Evolutionary conservation across 139 green algal species (phyloP), one percentile per base, ranked within the genome.

Genomic region (Microglena sp.): DNA sequence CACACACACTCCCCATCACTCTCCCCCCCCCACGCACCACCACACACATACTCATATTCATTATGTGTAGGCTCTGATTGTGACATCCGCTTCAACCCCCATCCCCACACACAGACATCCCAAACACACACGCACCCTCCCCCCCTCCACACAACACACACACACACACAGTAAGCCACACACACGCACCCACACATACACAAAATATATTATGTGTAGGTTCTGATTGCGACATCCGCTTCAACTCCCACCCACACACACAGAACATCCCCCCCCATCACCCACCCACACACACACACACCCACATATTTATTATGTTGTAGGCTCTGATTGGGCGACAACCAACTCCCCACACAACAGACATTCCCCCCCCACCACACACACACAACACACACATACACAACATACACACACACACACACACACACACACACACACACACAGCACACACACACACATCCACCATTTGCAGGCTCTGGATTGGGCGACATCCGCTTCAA

Each of bases 281-380:
- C 32, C 57, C 11, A 7, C 50, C 15, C 50, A n/a, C 50, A 59
- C 50, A 59, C 40, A n/a, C n/a, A n/a, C n/a, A n/a, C n/a, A n/a
- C n/a, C n/a, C n/a, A 11, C n/a, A n/a, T n/a, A n/a, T n/a, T n/a
- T n/a, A n/a, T n/a, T n/a, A n/a, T n/a, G n/a, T n/a, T n/a, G n/a
- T n/a, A 65, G 58, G 34, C 32, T 65, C 58, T n/a, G 31, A 50
- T 33, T 65, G 58, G n/a, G n/a, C n/a, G n/a, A n/a, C n/a, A n/a
- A n/a, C n/a, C n/a, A n/a, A n/a, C 45, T 55, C 45, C 45, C 28
- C 28, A 24, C n/a, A 22, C 45, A 31, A 31, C 4, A 32, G 32
- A 4, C 32, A 31, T 3, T 31, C 55, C 8, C 15, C 55, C 15
- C 32, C 55, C 3, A n/a, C n/a, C n/a, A n/a, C n/a, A n/a, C n/a